Percentiles rank a stretch among this genome's conserved stretches.
Evolutionary conservation across 768 basidiomycete genomes (phyloP).

Genomic region (Kockovaella imperatae): DNA sequence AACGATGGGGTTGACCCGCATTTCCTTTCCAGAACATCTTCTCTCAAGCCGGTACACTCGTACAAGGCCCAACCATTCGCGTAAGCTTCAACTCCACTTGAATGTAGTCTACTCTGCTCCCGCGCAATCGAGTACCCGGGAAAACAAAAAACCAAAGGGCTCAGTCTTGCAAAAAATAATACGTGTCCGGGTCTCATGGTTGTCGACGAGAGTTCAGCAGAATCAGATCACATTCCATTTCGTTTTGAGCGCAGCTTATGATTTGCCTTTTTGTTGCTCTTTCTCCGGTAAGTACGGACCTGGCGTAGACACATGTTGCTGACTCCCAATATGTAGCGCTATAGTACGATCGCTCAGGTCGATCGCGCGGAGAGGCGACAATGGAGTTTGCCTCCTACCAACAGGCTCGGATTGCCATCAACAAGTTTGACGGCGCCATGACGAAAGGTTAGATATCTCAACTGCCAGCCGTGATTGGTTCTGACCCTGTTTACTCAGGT

Average conservation of each 20-base stretch:
- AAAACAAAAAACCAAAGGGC: neutral
- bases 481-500: slow-evolving; percentile 12
- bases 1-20: neutral
- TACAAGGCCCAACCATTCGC: slow-evolving; percentile 87
- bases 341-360: slow-evolving; percentile 91
- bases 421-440: slow-evolving; percentile 73
- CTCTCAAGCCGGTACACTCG: slow-evolving; percentile 83
- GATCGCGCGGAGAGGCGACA: slow-evolving; percentile 74
- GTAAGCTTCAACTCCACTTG: slow-evolving; percentile 56
- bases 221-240: neutral
- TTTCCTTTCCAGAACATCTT: slow-evolving; percentile 61
- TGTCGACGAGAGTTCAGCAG: slow-evolving; percentile 8
- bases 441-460: slow-evolving; percentile 61
- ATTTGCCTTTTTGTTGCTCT: slow-evolving; percentile 33
- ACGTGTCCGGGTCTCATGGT: neutral
- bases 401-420: slow-evolving; percentile 76
- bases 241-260: slow-evolving; percentile 13
- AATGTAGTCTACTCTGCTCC: too few relatives aligned
- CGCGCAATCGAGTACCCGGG: slow-evolving; percentile 2
- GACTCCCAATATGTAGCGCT: slow-evolving; percentile 42
- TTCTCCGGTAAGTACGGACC: slow-evolving; percentile 23
- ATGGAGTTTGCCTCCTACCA: slow-evolving; percentile 68
- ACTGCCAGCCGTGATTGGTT: neutral
- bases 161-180: neutral
- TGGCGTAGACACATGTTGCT: neutral